phyloP scores from a whole-genome alignment of 148 eudicot genomes.

The Heliamphora exappendiculata region DNA sequence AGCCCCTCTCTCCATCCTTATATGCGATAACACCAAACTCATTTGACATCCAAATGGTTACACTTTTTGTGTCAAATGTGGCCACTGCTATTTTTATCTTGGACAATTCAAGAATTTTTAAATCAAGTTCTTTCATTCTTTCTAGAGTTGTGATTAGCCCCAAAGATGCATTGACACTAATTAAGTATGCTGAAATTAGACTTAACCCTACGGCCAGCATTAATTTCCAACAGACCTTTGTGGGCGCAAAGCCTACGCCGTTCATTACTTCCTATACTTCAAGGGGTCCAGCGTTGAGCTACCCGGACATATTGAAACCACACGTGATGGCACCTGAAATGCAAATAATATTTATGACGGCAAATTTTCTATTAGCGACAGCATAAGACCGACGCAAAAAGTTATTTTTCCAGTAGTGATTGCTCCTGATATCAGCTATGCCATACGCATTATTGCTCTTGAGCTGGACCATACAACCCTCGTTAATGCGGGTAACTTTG shows the following conservation, averaged over 20 bases:
- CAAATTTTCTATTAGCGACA: too few relatives aligned
- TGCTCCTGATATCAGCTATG: too few relatives aligned
- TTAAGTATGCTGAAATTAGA: not conserved
- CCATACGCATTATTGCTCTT: too few relatives aligned
- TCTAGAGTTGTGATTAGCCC: conserved; percentile 20
- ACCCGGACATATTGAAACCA: conserved; percentile 20
- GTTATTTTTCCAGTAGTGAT: too few relatives aligned
- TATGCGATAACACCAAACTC: conserved; percentile 9
- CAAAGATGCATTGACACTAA: not conserved
- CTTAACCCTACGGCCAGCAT: conserved; percentile 2
- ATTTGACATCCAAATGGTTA: not conserved
- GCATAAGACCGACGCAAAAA: too few relatives aligned
- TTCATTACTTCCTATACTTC: conserved; percentile 13
- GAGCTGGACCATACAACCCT: too few relatives aligned
- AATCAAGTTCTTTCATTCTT: not conserved
- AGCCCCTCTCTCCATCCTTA: not conserved
- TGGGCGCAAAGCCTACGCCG: conserved; percentile 23
- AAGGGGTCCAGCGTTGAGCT: conserved; percentile 20
- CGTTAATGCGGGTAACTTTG: too few relatives aligned
- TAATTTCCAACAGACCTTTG: conserved; percentile 6
- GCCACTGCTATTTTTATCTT: conserved; percentile 17
- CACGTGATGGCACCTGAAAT: conserved; percentile 26
- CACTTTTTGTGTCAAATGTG: not conserved
- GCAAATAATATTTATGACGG: too few relatives aligned
- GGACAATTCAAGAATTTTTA: conserved; percentile 4